phyloP scores from a whole-genome alignment of 2,329 filamentous ascomycete genomes.

The Verticillium longisporum region DNA sequence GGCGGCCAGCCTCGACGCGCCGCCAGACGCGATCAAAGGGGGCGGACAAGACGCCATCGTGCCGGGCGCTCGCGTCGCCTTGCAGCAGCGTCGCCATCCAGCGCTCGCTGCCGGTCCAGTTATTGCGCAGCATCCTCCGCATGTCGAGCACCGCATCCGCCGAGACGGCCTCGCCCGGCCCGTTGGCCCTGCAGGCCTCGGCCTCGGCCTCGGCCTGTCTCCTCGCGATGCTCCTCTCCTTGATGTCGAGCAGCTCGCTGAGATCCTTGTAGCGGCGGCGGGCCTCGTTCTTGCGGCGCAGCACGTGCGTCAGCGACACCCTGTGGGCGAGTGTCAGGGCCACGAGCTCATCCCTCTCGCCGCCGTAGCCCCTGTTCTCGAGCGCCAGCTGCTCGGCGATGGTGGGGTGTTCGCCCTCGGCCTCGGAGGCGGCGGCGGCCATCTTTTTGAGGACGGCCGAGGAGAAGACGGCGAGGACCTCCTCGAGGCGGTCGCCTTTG shows the following conservation, averaged over 20 bases:
- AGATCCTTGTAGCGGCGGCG: constrained; percentile 57
- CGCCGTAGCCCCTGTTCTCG: constrained; percentile 51
- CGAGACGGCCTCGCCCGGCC: constrained; percentile 21
- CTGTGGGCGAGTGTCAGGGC: constrained; percentile 69
- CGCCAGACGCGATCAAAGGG: constrained; percentile 68
- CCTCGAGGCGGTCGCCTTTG: constrained; percentile 83
- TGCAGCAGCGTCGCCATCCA: constrained; percentile 68
- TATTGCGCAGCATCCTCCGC: constrained; percentile 56
- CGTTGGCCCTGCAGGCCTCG: constrained; percentile 23
- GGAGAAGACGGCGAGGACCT: constrained; percentile 78
- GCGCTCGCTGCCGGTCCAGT: constrained; percentile 71
- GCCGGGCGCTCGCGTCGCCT: constrained; percentile 51
- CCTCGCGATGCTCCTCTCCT: constrained; percentile 49
- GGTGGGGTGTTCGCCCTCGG: constrained; percentile 33
- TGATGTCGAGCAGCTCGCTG: constrained; percentile 54
- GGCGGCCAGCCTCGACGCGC: constrained; percentile 52
- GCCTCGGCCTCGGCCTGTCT: constrained; percentile 38
- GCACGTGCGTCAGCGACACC: constrained; percentile 51
- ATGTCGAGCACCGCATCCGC: constrained; percentile 41
- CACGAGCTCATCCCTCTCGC: constrained; percentile 48
- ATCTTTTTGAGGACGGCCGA: constrained; percentile 71
- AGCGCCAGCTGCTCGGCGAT: constrained; percentile 49
- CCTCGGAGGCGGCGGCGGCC: constrained; percentile 35
- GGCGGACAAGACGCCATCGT: constrained; percentile 57
- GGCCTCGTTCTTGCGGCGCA: constrained; percentile 54